Evolutionary conservation across 768 basidiomycete genomes (phyloP).

Genomic region (Peribolospora baueri): DNA sequence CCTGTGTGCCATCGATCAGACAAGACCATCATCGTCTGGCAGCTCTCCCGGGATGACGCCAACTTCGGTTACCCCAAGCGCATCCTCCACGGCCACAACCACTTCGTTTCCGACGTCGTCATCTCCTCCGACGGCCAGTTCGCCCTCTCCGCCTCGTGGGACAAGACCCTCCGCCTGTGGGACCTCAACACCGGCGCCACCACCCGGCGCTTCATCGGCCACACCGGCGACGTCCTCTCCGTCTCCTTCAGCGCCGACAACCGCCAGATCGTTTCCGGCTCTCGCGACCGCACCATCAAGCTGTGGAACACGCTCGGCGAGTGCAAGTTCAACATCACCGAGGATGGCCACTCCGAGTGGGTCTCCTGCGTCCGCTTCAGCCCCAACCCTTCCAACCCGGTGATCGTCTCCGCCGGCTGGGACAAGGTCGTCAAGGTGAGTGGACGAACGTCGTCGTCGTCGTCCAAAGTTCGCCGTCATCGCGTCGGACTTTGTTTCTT

Average conservation of each 20-base stretch:
- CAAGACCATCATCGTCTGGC: conserved; percentile 99
- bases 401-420: conserved; percentile 98
- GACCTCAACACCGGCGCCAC: conserved; percentile 93
- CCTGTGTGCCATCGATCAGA: conserved; percentile 24
- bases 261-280: conserved; percentile 96
- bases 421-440: conserved; percentile 99
- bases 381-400: conserved; percentile 88
- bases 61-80: conserved; percentile 89
- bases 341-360: conserved; percentile 97
- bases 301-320: conserved; percentile 99
- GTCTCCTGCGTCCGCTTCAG: conserved; percentile 99
- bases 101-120: conserved; percentile 95
- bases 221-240: conserved; percentile 90
- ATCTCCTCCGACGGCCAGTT: conserved; percentile 99
- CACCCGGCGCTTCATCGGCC: conserved; percentile 91
- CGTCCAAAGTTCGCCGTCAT: neutral
- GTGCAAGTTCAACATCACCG: conserved; percentile 98
- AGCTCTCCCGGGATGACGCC: conserved; percentile 59
- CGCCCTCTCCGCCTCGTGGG: conserved; percentile 97
- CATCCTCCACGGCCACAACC: conserved; percentile 93
- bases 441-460: conserved; percentile 1
- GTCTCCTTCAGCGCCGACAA: conserved; percentile 99
- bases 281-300: conserved; percentile 90
- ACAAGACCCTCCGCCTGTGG: conserved; percentile 98
- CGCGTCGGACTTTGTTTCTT: neutral